These are phyloP conservation scores for Trichoderma endophyticum DNA, from an alignment of 2,329 filamentous ascomycete genomes.

Conservation along the genomic window DNA sequence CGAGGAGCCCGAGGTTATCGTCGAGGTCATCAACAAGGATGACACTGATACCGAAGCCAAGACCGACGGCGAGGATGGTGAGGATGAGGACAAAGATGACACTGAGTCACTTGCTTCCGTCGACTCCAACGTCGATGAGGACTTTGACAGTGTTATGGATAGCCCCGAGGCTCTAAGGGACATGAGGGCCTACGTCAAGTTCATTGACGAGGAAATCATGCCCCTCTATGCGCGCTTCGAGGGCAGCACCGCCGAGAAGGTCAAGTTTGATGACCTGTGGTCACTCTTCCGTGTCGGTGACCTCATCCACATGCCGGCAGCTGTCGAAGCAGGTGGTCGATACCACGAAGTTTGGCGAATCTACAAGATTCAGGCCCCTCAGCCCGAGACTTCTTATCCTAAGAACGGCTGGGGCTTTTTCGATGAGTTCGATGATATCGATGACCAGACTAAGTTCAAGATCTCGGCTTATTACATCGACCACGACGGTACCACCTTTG, in stretches of 20 bases:
- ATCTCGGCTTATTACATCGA: conserved; percentile 43
- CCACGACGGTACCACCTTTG: conserved; percentile 38
- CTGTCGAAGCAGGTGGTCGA: conserved; percentile 33
- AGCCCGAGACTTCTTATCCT: conserved; percentile 30
- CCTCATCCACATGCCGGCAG: conserved; percentile 39
- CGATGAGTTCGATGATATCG: conserved; percentile 31
- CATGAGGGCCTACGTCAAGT: conserved; percentile 43
- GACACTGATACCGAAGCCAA: background rate
- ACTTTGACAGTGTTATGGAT: conserved; percentile 38
- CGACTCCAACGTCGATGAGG: conserved; percentile 36
- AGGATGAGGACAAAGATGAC: conserved; percentile 27
- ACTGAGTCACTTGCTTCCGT: conserved; percentile 34
- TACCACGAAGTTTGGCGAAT: conserved; percentile 41
- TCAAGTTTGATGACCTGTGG: conserved; percentile 44
- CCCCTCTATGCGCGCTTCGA: conserved; percentile 33
- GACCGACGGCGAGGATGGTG: conserved; percentile 22
- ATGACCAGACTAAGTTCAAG: conserved; percentile 35
- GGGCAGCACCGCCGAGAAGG: conserved; percentile 28
- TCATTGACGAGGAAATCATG: conserved; percentile 42
- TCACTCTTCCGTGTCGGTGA: conserved; percentile 41
- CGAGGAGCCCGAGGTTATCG: conserved; percentile 30
- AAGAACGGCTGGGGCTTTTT: conserved; percentile 36
- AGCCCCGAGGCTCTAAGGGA: conserved; percentile 39
- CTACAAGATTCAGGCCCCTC: conserved; percentile 33
- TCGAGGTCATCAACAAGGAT: conserved; percentile 21